Base-by-base conservation (phyloP, 345 rosid genomes). In the Bretschneidera sinensis region DNA sequence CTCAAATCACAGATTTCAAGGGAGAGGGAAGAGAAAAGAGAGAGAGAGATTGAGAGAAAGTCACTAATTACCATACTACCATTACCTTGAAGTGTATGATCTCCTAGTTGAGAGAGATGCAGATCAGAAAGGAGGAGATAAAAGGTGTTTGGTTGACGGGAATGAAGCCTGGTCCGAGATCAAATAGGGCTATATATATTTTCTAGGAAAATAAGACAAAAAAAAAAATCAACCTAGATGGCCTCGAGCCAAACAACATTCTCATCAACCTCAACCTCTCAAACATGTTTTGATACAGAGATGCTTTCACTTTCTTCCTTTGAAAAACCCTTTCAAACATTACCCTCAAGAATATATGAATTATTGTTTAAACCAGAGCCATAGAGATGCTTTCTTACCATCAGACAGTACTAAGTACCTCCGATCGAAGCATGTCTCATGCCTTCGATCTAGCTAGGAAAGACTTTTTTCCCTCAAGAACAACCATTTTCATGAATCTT, bases 81-180 rank as follows among this genome's bases (percentile, higher is more conserved):
- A 4, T 48, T 14, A 1, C 0, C 9, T 8, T 17, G 17, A 17
- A 14, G 17, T 48, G 20, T 3, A 17, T 17, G 3, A 48, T 8
- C 5, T 17, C n/a, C 51, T 2, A 17, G 20, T 16, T 48, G 18
- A 48, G 57, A 28, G 21, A 60, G 54, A 49, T 51, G 5, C 33
- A 28, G 16, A 39, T 39, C 45, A 13, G 45, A 39, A 13, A 39
- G 1, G 16, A 14, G 16, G 16, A 39, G 45, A 39, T 56, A 17
- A 17, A 43, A 66, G 60, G 56, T 45, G 68, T 53, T 71, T 54
- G 75, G 79, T 75, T 79, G 70, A 72, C 73, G 71, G 83, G 83
- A 79, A 75, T 79, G 83, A 79, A 79, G 83, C 83, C 83, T 79
- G 83, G 83, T 75, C 83, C 83, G 83, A 79, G 68, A 75, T 75